Base-by-base conservation (phyloP, 805 yeast species). In the Saturnispora dispora region DNA sequence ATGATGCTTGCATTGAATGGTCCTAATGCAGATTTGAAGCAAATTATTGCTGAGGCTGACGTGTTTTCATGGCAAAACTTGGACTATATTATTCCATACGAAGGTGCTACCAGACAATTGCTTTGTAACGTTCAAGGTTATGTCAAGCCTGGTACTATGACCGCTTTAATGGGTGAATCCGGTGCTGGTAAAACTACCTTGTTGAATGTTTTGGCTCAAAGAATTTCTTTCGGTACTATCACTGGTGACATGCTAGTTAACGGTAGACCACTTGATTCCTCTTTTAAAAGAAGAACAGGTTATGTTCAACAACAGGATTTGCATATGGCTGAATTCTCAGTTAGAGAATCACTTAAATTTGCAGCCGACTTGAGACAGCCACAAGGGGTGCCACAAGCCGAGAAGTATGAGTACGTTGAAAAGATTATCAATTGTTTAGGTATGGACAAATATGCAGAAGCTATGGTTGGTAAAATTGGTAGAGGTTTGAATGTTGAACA, bases 111-210 rank as follows among this genome's bases (percentile, higher is more conserved):
- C 17, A 63, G 76, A 53, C 65, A 65, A 51, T 64, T 76, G 55
- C 67, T 79, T 58, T 68, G 71, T 57, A 60, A 69, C 51, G 63
- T 72, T 55, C 71, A 71, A 50, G 76, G 76, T 53, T 72, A 66
- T 60, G 68, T 71, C 58, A 66, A 67, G 33, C 81, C 83, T 5
- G 83, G 83, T 48, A 70, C 75, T 13, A 65, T 78, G 66, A 78
- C 82, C 45, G 82, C 83, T 2, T 64, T 78, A 45, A 78, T 78
- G 82, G 83, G 83, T 55, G 82, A 76, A 58, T 76, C 81, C 13
- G 83, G 83, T 60, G 82, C 83, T 15, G 83, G 83, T 61, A 78
- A 78, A 59, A 78, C 83, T 2, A 78, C 83, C 10, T 62, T 78
- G 53, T 69, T 78, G 56, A 78, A 78, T 56, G 73, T 74, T 28